Evolutionary conservation across 345 rosid genomes (phyloP), one percentile per base, ranked within the genome.

Genomic region (Eucalyptus melliodora): DNA sequence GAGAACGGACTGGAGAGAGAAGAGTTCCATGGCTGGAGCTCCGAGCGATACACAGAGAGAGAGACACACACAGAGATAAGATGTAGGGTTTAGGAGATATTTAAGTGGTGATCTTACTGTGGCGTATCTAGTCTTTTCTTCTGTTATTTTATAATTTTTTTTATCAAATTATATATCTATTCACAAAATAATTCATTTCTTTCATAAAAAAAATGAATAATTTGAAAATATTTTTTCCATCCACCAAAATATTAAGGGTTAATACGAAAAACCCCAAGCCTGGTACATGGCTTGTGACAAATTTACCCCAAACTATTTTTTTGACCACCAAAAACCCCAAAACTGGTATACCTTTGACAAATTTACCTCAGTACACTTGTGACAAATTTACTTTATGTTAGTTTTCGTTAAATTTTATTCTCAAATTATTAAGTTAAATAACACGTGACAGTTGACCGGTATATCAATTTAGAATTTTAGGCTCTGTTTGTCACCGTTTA

Each of bases 1-100:
- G 51, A 92, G 59, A 42, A 94, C 31, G 67, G 62, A 50, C 50
- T 40, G 92, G 85, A 92, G 89, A 27, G 91, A 89, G 55, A 88
- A 86, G 51, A 87, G 56, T 31, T 92, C 94, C 94, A 92, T 93
- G 16, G 60, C 21, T 85, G 77, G 13, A 24, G 69, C 16, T 27
- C 16, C 5, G 27, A 7, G 72, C 14, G 47, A 69, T 60, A 3
- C 31, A 37, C 2, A 49, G 77, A 53, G 80, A 83, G 26, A 11
- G 19, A 59, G 30, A 60, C 59, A 53, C 4, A 51, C 9, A 21
- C 8, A 51, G 1, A 51, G 42, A 77, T 50, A 11, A 50, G 49
- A 80, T 67, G 23, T 30, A 26, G 81, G 42, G 16, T 8, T 30
- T 50, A 50, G 7, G 17, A 13, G 27, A 72, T 21, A 10, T 6